Conservation (phyloP, 2,329 filamentous ascomycete species). For the Meredithiella fracta region DNA sequence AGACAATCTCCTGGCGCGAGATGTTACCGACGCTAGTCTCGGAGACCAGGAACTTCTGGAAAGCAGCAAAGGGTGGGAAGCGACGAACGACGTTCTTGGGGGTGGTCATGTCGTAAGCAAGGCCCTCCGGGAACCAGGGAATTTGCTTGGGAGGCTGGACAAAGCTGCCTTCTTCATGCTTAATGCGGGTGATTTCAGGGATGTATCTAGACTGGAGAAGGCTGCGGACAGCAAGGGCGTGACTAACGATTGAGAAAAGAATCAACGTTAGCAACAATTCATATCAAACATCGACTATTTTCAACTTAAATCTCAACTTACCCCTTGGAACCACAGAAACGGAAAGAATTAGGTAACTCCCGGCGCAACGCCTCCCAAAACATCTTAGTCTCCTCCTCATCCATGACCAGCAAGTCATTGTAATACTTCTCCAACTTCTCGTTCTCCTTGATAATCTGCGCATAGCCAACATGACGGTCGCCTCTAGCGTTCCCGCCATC, state of each 20-base stretch:
- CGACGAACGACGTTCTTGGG: constrained; percentile 91
- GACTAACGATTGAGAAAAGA: constrained; percentile 31
- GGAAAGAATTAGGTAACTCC: constrained; percentile 91
- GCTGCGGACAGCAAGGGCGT: constrained; percentile 82
- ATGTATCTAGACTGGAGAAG: constrained; percentile 79
- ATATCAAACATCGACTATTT: not conserved
- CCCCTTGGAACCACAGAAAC: constrained; percentile 92
- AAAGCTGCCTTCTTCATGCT: constrained; percentile 61
- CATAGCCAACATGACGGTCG: constrained; percentile 12
- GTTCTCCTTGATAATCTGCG: constrained; percentile 53
- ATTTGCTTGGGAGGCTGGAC: constrained; percentile 73
- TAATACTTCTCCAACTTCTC: constrained; percentile 78
- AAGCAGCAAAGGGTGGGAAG: constrained; percentile 83
- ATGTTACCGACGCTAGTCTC: constrained; percentile 97
- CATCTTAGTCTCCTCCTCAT: constrained; percentile 58
- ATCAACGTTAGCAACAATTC: not conserved
- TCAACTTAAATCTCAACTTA: constrained; percentile 22
- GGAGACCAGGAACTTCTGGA: constrained; percentile 94
- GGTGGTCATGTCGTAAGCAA: constrained; percentile 97
- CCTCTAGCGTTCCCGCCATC: constrained; percentile 3
- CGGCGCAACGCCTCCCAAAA: constrained; percentile 76
- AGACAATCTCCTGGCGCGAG: constrained; percentile 90
- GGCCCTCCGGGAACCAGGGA: constrained; percentile 81
- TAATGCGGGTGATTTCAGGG: constrained; percentile 72
- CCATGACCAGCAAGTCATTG: constrained; percentile 56